Conservation (phyloP, 2,329 filamentous ascomycete genomes). For the Pezicula neosporulosa region DNA sequence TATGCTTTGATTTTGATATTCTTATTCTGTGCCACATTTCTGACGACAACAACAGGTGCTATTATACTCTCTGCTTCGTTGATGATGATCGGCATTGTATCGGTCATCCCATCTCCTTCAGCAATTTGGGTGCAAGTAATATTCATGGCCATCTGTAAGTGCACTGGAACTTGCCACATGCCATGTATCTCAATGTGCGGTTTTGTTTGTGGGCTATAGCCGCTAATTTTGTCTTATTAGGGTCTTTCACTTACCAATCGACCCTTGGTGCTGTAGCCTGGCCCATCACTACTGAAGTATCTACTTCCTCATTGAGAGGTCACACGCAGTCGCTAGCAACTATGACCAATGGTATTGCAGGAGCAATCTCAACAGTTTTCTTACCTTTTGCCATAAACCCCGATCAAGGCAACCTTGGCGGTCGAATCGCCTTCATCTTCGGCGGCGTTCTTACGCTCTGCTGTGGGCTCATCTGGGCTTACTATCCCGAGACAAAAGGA, state of each 20-base stretch:
- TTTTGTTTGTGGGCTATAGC: no score
- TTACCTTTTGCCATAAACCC: slow-evolving; percentile 34
- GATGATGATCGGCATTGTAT: slow-evolving; percentile 17
- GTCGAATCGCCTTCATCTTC: slow-evolving; percentile 38
- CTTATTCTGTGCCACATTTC: neutral
- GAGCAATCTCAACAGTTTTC: slow-evolving; percentile 11
- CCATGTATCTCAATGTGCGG: no score
- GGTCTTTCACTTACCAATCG: slow-evolving; percentile 21
- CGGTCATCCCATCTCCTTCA: slow-evolving; percentile 6
- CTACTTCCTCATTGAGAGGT: slow-evolving; percentile 37
- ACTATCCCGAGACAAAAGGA: slow-evolving; percentile 43
- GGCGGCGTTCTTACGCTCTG: slow-evolving; percentile 33
- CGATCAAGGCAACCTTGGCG: slow-evolving; percentile 32
- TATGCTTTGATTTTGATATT: neutral
- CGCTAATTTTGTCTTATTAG: neutral
- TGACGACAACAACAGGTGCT: neutral
- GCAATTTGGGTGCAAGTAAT: slow-evolving; percentile 18
- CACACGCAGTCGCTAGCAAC: slow-evolving; percentile 20
- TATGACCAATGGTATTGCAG: slow-evolving; percentile 15
- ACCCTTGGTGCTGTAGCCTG: slow-evolving; percentile 35
- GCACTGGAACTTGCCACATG: no score
- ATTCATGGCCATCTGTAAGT: slow-evolving; percentile 16
- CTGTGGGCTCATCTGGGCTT: slow-evolving; percentile 37
- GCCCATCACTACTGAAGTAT: slow-evolving; percentile 39
- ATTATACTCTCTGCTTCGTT: slow-evolving; percentile 10